Conservation (phyloP, 768 basidiomycete genomes). For the Leucogyrophana mollusca region DNA sequence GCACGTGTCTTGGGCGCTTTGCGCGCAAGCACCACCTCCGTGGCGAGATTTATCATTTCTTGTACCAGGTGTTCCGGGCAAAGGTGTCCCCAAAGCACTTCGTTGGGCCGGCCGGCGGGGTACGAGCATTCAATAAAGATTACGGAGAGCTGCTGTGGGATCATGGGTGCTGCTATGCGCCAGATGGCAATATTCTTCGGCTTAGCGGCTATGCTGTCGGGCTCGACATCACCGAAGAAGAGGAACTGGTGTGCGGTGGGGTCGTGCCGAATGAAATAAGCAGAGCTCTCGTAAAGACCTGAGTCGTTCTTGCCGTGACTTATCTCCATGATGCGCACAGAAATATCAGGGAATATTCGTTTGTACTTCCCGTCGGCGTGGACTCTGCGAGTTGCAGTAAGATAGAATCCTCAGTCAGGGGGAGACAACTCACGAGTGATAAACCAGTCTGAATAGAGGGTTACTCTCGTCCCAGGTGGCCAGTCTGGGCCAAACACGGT, state of each 20-base stretch:
- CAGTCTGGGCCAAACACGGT: slow-evolving; percentile 82
- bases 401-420: slow-evolving; percentile 3
- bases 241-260: slow-evolving; percentile 67
- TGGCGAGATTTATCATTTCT: slow-evolving; percentile 71
- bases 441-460: slow-evolving; percentile 57
- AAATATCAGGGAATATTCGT: slow-evolving; percentile 50
- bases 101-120: slow-evolving; percentile 65
- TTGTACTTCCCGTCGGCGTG: slow-evolving; percentile 52
- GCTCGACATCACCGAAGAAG: slow-evolving; percentile 95
- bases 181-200: slow-evolving; percentile 74
- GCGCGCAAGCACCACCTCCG: slow-evolving; percentile 56
- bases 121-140: slow-evolving; percentile 97
- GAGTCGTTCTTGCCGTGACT: slow-evolving; percentile 64
- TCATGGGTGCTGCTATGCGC: slow-evolving; percentile 76
- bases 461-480: slow-evolving; percentile 71
- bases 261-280: slow-evolving; percentile 81
- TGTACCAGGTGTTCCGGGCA: slow-evolving; percentile 75
- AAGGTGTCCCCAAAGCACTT: slow-evolving; percentile 81
- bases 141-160: slow-evolving; percentile 65
- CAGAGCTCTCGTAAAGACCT: slow-evolving; percentile 71
- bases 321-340: slow-evolving; percentile 66
- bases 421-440: slow-evolving; percentile 53
- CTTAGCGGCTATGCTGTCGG: slow-evolving; percentile 64
- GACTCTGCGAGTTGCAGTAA: slow-evolving; percentile 38
- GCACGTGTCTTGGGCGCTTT: slow-evolving; percentile 25